Evolutionary conservation across 805 yeast genomes (phyloP).

Genomic region (Wickerhamomyces hampshirensis): DNA sequence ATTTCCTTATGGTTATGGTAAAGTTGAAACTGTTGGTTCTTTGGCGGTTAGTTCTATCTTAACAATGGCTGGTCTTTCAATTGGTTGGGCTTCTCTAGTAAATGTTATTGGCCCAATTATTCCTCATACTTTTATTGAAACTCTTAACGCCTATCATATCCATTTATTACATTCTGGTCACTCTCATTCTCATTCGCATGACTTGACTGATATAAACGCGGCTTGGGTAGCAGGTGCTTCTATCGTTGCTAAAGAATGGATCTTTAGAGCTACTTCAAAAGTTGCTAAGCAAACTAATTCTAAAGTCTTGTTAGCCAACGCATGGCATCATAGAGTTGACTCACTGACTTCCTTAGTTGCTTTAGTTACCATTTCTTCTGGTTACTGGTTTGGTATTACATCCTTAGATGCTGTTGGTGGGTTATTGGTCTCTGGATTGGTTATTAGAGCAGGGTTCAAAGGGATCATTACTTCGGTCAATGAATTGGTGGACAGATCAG

Average conservation of each 20-base stretch:
- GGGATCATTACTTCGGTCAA: conserved; percentile 66
- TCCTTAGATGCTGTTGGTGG: conserved; percentile 96
- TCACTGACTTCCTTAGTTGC: conserved; percentile 91
- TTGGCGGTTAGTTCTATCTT: conserved; percentile 80
- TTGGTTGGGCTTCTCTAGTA: conserved; percentile 80
- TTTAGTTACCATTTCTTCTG: conserved; percentile 78
- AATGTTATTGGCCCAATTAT: conserved; percentile 62
- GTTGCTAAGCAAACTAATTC: conserved; percentile 78
- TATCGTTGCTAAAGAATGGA: conserved; percentile 81
- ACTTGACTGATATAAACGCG: conserved; percentile 74
- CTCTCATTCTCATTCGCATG: conserved; percentile 27
- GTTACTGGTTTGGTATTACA: conserved; percentile 68
- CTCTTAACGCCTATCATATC: conserved; percentile 44
- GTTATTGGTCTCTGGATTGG: conserved; percentile 71
- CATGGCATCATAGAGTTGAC: conserved; percentile 98
- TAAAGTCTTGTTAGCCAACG: conserved; percentile 90
- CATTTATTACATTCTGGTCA: conserved; percentile 37
- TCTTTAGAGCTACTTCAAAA: conserved; percentile 75
- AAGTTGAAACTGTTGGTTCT: conserved; percentile 89
- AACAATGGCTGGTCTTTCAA: conserved; percentile 82
- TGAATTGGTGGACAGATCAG: conserved; percentile 75
- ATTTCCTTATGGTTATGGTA: conserved; percentile 90
- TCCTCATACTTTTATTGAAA: conserved; percentile 57
- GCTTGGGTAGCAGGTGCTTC: conserved; percentile 95
- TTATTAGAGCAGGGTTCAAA: conserved; percentile 78